Conservation (phyloP, 202 grass and related monocot genomes). For the Tripidium arundinaceum region DNA sequence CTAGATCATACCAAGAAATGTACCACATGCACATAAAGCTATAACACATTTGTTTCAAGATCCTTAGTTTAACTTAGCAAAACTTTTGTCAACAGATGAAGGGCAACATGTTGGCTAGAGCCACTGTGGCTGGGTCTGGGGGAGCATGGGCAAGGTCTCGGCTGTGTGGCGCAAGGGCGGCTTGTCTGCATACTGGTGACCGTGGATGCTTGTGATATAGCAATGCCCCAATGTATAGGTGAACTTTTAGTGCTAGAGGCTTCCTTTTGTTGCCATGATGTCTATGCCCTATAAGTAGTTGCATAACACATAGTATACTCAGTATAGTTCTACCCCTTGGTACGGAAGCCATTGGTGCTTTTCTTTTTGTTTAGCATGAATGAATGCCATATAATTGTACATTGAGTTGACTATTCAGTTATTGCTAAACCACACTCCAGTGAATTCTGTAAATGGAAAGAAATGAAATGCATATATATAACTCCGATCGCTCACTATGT, state of each 20-base stretch:
- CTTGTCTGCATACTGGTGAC: neutral
- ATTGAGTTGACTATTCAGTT: neutral
- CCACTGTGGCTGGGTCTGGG: neutral
- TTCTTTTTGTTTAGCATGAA: neutral
- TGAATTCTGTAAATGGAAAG: neutral
- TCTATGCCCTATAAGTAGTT: neutral
- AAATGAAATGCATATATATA: neutral
- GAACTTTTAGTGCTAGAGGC: neutral
- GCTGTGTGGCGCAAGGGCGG: neutral
- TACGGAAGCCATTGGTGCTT: neutral
- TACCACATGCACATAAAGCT: neutral
- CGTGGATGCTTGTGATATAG: neutral
- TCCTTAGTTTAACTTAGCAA: too few relatives aligned
- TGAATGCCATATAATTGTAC: neutral
- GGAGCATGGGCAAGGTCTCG: neutral
- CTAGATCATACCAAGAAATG: neutral
- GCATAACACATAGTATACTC: neutral
- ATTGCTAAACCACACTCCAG: neutral
- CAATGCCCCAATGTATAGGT: neutral
- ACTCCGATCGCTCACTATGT: neutral
- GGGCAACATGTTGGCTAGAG: neutral
- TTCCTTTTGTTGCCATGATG: neutral
- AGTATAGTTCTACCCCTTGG: neutral
- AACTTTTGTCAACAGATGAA: neutral
- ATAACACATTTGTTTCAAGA: neutral